Conservation (phyloP, 768 basidiomycete species). For the Tubosaeta brunneosetosa region DNA sequence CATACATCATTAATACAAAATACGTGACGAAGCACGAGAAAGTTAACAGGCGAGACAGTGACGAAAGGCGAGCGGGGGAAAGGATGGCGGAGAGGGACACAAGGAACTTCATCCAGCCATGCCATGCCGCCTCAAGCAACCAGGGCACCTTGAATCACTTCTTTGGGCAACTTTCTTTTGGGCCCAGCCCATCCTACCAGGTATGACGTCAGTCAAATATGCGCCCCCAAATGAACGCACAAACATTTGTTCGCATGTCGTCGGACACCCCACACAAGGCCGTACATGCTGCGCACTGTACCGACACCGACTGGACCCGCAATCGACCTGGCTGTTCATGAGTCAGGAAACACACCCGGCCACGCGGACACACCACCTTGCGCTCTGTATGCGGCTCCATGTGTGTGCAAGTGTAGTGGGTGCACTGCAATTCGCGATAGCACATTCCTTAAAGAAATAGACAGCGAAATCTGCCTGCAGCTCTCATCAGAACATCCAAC, state of each 20-base stretch:
- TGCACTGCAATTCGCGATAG: conserved; percentile 37
- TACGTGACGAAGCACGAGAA: conserved; percentile 3
- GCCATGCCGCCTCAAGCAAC: conserved; percentile 15
- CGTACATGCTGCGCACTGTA: conserved; percentile 38
- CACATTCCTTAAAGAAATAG: conserved; percentile 35
- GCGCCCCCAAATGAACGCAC: neutral
- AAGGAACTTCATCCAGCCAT: neutral
- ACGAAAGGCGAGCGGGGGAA: neutral
- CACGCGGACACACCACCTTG: conserved; percentile 28
- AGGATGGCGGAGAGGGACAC: neutral
- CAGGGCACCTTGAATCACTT: conserved; percentile 16
- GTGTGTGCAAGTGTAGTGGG: conserved; percentile 38
- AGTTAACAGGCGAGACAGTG: neutral
- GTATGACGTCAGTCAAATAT: conserved; percentile 12
- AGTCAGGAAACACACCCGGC: conserved; percentile 11
- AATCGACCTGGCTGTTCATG: conserved; percentile 37
- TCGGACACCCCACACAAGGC: conserved; percentile 33
- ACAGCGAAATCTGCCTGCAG: neutral
- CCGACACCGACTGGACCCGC: conserved; percentile 36
- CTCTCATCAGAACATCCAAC: conserved; percentile 10
- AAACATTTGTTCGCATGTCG: conserved; percentile 37
- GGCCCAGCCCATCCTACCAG: conserved; percentile 21
- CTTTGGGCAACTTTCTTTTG: conserved; percentile 16
- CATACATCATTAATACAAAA: conserved; percentile 14
- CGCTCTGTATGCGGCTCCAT: conserved; percentile 25